Evolutionary conservation across 805 yeast genomes (phyloP).

Genomic region (Metschnikowia koreensis): DNA sequence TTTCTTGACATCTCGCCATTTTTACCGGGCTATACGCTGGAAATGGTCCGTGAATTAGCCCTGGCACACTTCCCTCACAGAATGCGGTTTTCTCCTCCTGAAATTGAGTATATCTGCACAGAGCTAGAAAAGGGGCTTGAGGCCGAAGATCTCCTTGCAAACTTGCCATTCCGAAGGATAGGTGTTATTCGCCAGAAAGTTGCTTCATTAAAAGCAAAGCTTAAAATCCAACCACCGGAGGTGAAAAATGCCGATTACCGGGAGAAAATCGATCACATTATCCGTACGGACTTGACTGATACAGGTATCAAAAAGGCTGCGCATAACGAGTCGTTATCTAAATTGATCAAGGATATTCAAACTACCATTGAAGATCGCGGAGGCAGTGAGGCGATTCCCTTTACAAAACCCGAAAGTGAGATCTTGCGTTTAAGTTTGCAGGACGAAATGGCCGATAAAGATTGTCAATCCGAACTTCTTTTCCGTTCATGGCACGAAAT

Average conservation of each 20-base stretch:
- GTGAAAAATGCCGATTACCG: slow-evolving; percentile 9
- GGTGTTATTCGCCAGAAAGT: slow-evolving; percentile 11
- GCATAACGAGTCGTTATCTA: slow-evolving; percentile 6
- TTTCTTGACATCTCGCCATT: slow-evolving; percentile 5
- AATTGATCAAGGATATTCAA: slow-evolving; percentile 12
- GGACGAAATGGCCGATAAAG: slow-evolving; percentile 14
- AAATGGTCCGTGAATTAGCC: slow-evolving; percentile 9
- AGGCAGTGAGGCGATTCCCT: slow-evolving; percentile 15
- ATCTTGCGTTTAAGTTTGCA: slow-evolving; percentile 19
- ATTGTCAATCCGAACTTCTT: slow-evolving; percentile 21
- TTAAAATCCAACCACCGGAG: slow-evolving; percentile 1
- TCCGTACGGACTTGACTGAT: slow-evolving; percentile 20
- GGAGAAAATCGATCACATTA: slow-evolving; percentile 11
- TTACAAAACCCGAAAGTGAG: slow-evolving; percentile 28
- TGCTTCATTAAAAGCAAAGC: slow-evolving; percentile 3
- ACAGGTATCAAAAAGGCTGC: slow-evolving; percentile 18
- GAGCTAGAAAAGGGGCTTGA: slow-evolving; percentile 7
- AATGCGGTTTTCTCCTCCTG: slow-evolving; percentile 13
- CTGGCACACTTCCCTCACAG: slow-evolving; percentile 13
- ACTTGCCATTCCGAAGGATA: slow-evolving; percentile 13
- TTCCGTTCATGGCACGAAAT: slow-evolving; percentile 25
- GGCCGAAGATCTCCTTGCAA: slow-evolving; percentile 2
- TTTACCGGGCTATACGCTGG: slow-evolving; percentile 12
- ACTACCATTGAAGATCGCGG: slow-evolving; percentile 13
- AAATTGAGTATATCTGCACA: slow-evolving; percentile 9